Percentiles rank a stretch among this genome's conserved stretches.
phyloP scores from a whole-genome alignment of 805 yeast species.

The Wickerhamiella siamensis region DNA sequence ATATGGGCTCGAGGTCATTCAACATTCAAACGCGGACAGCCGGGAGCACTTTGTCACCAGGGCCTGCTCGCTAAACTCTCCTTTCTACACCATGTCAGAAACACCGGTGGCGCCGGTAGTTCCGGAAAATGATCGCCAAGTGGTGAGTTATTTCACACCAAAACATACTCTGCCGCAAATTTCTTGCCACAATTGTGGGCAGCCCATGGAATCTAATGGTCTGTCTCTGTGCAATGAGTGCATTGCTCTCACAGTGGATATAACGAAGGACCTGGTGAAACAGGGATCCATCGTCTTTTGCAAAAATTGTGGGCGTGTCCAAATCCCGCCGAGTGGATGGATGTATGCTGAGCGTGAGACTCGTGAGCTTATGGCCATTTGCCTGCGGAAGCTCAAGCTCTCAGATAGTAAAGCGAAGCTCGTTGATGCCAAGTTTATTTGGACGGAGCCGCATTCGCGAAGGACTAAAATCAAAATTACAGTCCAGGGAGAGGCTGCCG shows the following conservation, averaged over 20 bases:
- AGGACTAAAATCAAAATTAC: slow-evolving; percentile 82
- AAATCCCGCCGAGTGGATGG: slow-evolving; percentile 83
- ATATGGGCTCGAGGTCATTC: background rate
- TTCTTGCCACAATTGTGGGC: slow-evolving; percentile 92
- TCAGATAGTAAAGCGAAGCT: slow-evolving; percentile 51
- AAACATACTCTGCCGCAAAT: slow-evolving; percentile 52
- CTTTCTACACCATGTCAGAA: background rate
- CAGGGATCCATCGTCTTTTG: slow-evolving; percentile 77
- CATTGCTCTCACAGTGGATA: slow-evolving; percentile 79
- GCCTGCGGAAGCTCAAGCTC: slow-evolving; percentile 76
- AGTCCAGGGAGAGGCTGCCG: slow-evolving; percentile 82
- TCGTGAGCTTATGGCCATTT: slow-evolving; percentile 72
- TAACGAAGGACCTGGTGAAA: slow-evolving; percentile 79
- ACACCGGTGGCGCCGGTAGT: background rate
- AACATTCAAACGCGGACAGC: background rate
- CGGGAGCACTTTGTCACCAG: background rate
- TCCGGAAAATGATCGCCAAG: slow-evolving; percentile 3
- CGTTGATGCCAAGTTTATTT: slow-evolving; percentile 84
- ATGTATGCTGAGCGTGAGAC: slow-evolving; percentile 77
- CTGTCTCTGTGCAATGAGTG: slow-evolving; percentile 92
- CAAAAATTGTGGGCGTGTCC: slow-evolving; percentile 82
- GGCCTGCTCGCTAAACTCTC: background rate
- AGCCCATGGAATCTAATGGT: slow-evolving; percentile 89
- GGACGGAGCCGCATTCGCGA: slow-evolving; percentile 99
- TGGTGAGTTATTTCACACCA: slow-evolving; percentile 21